Evolutionary conservation across 2,329 filamentous ascomycete genomes (phyloP).

Genomic region (Aspergillus vadensis): DNA sequence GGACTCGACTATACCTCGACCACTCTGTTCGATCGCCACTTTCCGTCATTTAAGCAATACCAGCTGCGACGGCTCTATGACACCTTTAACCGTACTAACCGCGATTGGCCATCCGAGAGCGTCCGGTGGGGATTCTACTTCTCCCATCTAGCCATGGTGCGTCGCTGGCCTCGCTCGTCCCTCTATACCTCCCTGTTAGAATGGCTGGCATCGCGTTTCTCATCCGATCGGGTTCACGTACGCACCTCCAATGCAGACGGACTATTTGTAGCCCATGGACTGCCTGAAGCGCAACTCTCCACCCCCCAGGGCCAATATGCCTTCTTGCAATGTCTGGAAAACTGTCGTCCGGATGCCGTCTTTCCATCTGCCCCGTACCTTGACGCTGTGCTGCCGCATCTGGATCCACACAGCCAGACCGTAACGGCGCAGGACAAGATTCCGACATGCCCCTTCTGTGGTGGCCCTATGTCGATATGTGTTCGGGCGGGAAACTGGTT

Average conservation of each 20-base stretch:
- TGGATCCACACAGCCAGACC: conserved; percentile 19
- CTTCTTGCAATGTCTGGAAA: conserved; percentile 23
- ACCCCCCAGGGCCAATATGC: conserved; percentile 27
- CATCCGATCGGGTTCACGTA: conserved; percentile 16
- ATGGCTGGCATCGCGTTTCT: background rate
- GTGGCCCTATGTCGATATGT: conserved; percentile 23
- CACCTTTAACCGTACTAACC: conserved; percentile 18
- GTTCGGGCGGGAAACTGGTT: conserved; percentile 27
- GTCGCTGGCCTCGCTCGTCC: conserved; percentile 14
- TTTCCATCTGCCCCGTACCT: conserved; percentile 21
- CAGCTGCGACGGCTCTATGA: conserved; percentile 28
- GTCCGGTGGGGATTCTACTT: conserved; percentile 30
- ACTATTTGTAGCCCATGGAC: conserved; percentile 23
- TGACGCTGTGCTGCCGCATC: conserved; percentile 19
- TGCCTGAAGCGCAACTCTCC: conserved; percentile 15
- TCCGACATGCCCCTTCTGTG: conserved; percentile 21
- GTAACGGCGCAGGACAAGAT: conserved; percentile 18
- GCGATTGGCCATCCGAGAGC: conserved; percentile 15
- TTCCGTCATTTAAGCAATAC: conserved; percentile 33
- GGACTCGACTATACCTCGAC: conserved; percentile 28
- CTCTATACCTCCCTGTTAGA: conserved; percentile 12
- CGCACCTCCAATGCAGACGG: conserved; percentile 29
- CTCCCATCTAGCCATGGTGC: conserved; percentile 22
- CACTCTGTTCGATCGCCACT: conserved; percentile 25
- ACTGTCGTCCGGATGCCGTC: conserved; percentile 24